Evolutionary conservation across 1,284 basidiomycete genomes (phyloP).

Genomic region (Hemileia vastatrix): DNA sequence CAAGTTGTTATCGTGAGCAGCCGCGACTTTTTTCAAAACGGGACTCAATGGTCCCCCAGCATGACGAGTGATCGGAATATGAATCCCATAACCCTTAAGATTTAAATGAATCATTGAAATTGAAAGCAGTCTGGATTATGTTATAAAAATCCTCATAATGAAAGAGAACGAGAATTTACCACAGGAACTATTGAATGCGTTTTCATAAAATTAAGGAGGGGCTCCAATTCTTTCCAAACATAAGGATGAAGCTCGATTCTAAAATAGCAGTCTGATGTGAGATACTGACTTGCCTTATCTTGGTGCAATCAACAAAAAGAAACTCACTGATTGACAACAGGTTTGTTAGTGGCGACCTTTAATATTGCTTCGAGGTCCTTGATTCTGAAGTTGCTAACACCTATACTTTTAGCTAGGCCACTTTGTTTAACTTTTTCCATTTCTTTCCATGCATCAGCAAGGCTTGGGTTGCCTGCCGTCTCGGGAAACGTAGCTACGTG

Average conservation of each 20-base stretch:
- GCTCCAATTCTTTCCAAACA: constrained; percentile 19
- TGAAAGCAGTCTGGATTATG: no score
- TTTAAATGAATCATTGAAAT: not conserved
- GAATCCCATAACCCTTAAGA: constrained; percentile 6
- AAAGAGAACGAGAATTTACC: no score
- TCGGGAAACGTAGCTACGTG: constrained; percentile 6
- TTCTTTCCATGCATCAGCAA: constrained; percentile 9
- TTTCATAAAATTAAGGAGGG: constrained; percentile 11
- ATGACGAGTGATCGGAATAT: constrained; percentile 7
- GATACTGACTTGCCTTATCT: not conserved
- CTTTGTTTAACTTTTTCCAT: constrained; percentile 9
- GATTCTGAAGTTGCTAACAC: constrained; percentile 18
- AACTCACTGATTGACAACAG: constrained; percentile 12
- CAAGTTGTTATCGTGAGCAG: not conserved
- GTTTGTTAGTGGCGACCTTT: constrained; percentile 13
- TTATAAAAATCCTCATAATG: no score
- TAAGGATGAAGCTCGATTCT: constrained; percentile 22
- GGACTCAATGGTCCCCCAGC: constrained; percentile 13
- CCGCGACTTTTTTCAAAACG: constrained; percentile 1
- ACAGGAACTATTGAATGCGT: not conserved
- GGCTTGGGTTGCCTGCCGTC: not conserved
- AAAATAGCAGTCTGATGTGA: no score
- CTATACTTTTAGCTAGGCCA: constrained; percentile 16
- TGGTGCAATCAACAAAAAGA: not conserved
- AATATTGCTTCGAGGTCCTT: constrained; percentile 8